These are phyloP conservation scores for Mediolabrus comicus DNA, from an alignment of 108 stramenopile species.

Conservation along the genomic window DNA sequence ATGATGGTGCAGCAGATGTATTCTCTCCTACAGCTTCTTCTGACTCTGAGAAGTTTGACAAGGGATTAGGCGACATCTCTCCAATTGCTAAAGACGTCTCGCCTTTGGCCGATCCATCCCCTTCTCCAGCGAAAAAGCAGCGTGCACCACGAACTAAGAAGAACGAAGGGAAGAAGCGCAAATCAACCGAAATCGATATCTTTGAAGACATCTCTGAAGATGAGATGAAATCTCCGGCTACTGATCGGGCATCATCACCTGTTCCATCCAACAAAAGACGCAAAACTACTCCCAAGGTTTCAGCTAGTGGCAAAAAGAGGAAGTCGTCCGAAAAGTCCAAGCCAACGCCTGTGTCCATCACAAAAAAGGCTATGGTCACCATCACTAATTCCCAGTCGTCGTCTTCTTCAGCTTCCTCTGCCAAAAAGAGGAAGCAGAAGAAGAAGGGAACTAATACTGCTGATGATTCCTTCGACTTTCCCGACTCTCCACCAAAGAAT, in stretches of 20 bases:
- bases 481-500: slow-evolving; percentile 20
- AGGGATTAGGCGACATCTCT: slow-evolving; percentile 21
- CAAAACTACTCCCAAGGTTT: slow-evolving; percentile 20
- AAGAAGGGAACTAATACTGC: background rate
- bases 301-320: background rate
- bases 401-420: background rate
- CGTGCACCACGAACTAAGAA: slow-evolving; percentile 8
- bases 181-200: slow-evolving; percentile 19
- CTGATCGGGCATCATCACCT: background rate
- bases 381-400: slow-evolving; percentile 27
- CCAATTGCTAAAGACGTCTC: slow-evolving; percentile 32
- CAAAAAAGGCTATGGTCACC: slow-evolving; percentile 26
- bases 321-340: slow-evolving; percentile 16
- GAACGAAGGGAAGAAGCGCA: slow-evolving; percentile 17
- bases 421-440: slow-evolving; percentile 13
- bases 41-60: slow-evolving; percentile 7
- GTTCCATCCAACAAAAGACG: slow-evolving; percentile 14
- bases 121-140: slow-evolving; percentile 16
- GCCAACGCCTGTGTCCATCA: slow-evolving; percentile 35
- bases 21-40: background rate
- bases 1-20: slow-evolving; percentile 2
- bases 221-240: slow-evolving; percentile 28
- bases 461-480: slow-evolving; percentile 34
- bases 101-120: slow-evolving; percentile 9
- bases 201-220: slow-evolving; percentile 27